Evolutionary conservation across 345 rosid genomes (phyloP), one percentile per base, ranked within the genome.

Genomic region (Bruguiera sexangula): DNA sequence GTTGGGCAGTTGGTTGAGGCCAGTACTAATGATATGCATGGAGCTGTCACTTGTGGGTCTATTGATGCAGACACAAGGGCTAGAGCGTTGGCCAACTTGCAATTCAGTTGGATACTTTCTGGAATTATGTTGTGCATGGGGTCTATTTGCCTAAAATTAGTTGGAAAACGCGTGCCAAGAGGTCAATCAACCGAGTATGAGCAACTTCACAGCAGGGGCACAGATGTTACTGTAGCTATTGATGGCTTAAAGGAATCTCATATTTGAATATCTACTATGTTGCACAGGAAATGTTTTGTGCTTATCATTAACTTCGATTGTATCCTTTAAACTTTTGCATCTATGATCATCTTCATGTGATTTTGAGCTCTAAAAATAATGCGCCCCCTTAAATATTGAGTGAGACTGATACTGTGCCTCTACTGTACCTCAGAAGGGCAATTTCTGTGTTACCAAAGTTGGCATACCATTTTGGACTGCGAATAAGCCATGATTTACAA

Each of bases 101-200:
- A 93, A 79, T 93, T 91, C 81, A 93, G 97, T 80, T 93, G 97
- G 98, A 88, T 88, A 59, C 81, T 91, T 65, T 75, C 83, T 1
- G 88, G 82, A 36, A 82, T 91, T 61, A 62, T 85, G 87, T 73
- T 87, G 9, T 76, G 82, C 65, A 85, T 89, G 6, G 91, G 89
- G 69, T 78, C 81, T 60, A 62, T 82, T 65, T 82, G 89, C 68
- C 73, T 88, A 72, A 85, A 83, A 62, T 82, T 81, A 64, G 82
- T 94, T 0, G 58, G 81, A 46, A 85, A 82, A 37, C 66, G 60
- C 60, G n/a, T 59, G 13, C 34, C 60, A 1, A 65, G 70, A 32
- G n/a, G 29, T 57, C 79, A 73, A 43, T 68, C 82, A 22, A 72
- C 60, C 9, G 79, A 83, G 67, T 89, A 85, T 30, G 84, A 84